Percentiles rank a stretch among this genome's conserved stretches.
Evolutionary conservation across 768 basidiomycete genomes (phyloP).

Genomic region (Russula sp.): DNA sequence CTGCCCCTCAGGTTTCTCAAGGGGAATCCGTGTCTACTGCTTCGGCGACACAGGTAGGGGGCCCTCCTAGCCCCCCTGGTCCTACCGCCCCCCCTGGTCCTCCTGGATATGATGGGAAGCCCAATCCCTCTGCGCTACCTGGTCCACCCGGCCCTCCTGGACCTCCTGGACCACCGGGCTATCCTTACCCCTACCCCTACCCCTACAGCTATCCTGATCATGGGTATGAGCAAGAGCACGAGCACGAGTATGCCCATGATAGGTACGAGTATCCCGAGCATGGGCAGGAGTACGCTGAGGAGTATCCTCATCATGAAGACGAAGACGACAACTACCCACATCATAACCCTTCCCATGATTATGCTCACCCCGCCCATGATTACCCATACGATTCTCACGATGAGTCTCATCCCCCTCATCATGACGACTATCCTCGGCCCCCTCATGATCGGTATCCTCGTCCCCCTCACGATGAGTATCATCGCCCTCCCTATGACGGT

Average conservation of each 20-base stretch:
- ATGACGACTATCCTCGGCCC: neutral
- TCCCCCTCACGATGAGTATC: neutral
- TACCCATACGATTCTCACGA: neutral
- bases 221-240: neutral
- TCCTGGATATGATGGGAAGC: neutral
- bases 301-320: neutral
- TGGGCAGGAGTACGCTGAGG: constrained; percentile 1
- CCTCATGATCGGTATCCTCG: neutral
- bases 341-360: neutral
- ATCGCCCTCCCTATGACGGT: too few relatives aligned
- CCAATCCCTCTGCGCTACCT: neutral
- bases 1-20: neutral
- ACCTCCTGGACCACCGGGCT: neutral
- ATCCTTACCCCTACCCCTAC: neutral
- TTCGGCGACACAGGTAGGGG: neutral
- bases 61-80: neutral
- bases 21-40: neutral
- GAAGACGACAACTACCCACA: neutral
- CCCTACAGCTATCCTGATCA: neutral
- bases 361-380: too few relatives aligned
- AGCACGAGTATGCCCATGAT: neutral
- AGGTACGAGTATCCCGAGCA: neutral
- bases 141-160: neutral
- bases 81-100: neutral
- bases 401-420: neutral